Evolutionary conservation across 768 basidiomycete genomes (phyloP).

Genomic region (Rhodotorula toruloides): DNA sequence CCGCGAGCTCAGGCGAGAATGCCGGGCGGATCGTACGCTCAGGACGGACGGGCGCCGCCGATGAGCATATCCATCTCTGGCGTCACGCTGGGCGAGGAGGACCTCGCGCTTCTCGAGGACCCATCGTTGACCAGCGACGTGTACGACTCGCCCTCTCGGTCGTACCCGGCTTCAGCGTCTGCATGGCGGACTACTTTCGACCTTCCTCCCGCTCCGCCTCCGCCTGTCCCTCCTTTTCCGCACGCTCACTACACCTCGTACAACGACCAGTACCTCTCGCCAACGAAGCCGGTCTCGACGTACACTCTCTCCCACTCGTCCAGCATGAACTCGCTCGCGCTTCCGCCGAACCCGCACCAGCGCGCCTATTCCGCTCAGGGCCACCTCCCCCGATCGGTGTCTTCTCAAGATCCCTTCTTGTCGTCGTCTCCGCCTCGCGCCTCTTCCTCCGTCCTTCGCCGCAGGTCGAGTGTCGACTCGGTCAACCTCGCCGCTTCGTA

Average conservation of each 20-base stretch:
- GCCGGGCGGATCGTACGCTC: no score
- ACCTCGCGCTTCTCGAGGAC: slow-evolving; percentile 19
- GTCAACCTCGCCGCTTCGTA: background rate
- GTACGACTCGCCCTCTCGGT: background rate
- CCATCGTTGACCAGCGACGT: background rate
- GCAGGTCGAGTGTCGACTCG: background rate
- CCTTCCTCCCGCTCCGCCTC: background rate
- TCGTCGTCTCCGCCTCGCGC: background rate
- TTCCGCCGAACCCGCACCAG: background rate
- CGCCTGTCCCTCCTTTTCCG: no score
- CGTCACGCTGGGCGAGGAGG: slow-evolving; percentile 26
- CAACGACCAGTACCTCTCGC: background rate
- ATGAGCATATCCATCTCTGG: slow-evolving; percentile 21
- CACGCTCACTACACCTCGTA: no score
- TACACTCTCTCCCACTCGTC: background rate
- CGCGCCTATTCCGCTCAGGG: background rate
- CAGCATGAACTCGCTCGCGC: background rate
- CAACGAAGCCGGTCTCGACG: background rate
- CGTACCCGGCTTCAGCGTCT: slow-evolving; percentile 25
- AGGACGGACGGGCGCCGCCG: background rate
- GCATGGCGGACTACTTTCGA: slow-evolving; percentile 26
- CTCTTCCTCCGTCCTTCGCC: background rate
- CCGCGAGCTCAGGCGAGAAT: background rate
- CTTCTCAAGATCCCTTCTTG: background rate
- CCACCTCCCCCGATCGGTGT: no score